A percentile compares a stretch with the other conserved stretches of the same genome.
Evolutionary conservation across 768 basidiomycete species (phyloP).

Genomic region (Strobilomyces dryophilus): DNA sequence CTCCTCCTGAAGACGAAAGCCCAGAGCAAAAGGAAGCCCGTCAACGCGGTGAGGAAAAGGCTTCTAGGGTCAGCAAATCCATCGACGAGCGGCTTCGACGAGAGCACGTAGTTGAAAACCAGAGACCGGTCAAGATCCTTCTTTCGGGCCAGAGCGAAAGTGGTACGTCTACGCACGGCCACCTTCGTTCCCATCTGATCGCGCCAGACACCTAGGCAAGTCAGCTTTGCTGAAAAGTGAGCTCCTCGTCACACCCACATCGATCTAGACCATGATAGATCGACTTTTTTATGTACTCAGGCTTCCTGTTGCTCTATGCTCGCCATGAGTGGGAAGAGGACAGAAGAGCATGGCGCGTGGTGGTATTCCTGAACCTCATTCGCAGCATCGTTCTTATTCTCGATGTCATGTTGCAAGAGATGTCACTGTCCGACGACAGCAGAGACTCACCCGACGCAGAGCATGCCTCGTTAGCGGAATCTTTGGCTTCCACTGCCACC

Average conservation of each 20-base stretch:
- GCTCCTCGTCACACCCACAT: conserved; percentile 5
- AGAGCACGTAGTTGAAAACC: conserved; percentile 56
- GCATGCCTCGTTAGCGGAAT: conserved; percentile 9
- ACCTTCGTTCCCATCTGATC: conserved; percentile 4
- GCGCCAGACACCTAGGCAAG: conserved; percentile 40
- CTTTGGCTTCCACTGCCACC: conserved; percentile 8
- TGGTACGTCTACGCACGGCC: conserved; percentile 32
- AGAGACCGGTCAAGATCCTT: conserved; percentile 67
- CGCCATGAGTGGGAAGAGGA: conserved; percentile 67
- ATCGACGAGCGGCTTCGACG: conserved; percentile 71
- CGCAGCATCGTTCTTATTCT: conserved; percentile 66
- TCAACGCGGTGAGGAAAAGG: conserved; percentile 59
- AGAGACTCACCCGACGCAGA: conserved; percentile 15
- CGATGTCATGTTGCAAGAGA: conserved; percentile 52
- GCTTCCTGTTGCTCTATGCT: conserved; percentile 75
- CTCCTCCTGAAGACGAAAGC: conserved; percentile 65
- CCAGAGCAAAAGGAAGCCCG: conserved; percentile 50
- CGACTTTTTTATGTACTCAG: conserved; percentile 26
- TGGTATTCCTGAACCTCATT: conserved; percentile 77
- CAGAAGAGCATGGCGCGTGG: conserved; percentile 64
- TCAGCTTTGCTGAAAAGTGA: conserved; percentile 76
- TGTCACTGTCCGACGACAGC: conserved; percentile 36
- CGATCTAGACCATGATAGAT: not conserved
- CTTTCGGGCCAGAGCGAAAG: conserved; percentile 76
- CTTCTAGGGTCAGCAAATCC: conserved; percentile 59